Evolutionary conservation across 1,139 yeast genomes (phyloP), one percentile per base, ranked within the genome.

Genomic region (Scheffersomyces illinoinensis): DNA sequence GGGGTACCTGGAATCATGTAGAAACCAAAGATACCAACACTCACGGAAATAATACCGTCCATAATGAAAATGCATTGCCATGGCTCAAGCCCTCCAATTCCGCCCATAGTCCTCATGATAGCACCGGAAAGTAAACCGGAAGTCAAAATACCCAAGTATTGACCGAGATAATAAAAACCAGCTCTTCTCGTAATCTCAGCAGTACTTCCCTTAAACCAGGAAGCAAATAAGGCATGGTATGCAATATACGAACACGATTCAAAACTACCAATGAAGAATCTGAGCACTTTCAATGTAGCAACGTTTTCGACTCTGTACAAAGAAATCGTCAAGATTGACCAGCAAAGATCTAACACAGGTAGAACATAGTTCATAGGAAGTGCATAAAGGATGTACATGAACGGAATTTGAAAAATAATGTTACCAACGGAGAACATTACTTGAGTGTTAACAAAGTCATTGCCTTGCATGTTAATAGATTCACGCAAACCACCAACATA

Each of bases 31-130:
- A 88, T 46, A 14, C 89, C 92, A 57, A 89, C 85, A 1, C 77
- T 84, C 47, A 87, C 68, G 2, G 91, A 84, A 49, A 88, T 76
- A 52, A 85, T 70, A 4, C 88, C 89, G 69, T 88, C 92, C 58
- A 89, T 79, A 58, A 89, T 81, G 66, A 86, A 89, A 72, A 86
- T 84, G 91, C 92, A 88, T 72, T 87, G 80, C 92, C 92, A 89
- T 17, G 90, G 86, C 47, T 75, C 80, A 39, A 85, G 72, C 0
- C 90, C 88, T 59, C 72, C 71, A 17, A 70, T 71, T 43, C 84
- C 85, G 56, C 80, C 73, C 64, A 89, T 70, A 39, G 71, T 64
- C 52, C 81, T 71, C 65, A 76, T 83, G 55, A 87, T 82, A 5
- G 86, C 84, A 12, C 88, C 84, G 57, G 88, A 88, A 46, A 89